Base-by-base conservation (phyloP, 2,329 filamentous ascomycete species). In the Fusarium falciforme region DNA sequence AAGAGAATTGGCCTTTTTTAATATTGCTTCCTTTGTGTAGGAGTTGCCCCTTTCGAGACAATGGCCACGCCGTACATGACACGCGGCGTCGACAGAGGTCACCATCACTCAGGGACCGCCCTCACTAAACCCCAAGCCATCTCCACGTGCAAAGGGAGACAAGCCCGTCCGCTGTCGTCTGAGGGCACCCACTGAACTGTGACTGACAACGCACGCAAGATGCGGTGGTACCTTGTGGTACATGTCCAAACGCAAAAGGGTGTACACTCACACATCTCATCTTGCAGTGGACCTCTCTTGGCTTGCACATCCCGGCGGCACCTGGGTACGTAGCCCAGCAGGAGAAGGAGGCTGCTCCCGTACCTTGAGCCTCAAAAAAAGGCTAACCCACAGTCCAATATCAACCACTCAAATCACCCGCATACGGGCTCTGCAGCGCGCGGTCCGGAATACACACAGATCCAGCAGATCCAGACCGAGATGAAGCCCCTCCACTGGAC, bases 261-360 rank as follows among this genome's bases (percentile, higher is more conserved):
- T 38, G 68, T 72, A 72, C 61, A 58, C 44, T 31, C 33, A 54
- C 64, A 61, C 59, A 75, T 74, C 65, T 74, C 66, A 74, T 74
- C 68, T 64, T 58, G 61, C 49, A 58, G 71, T 72, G 61, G 71
- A 61, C 55, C 68, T 69, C 71, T 71, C 64, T 38, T 66, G 61
- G 68, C 49, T 49, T 69, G 47, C 55, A 22, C 58, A 74, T 73
- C 66, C 71, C 67, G 42, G 61, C 59, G 20, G 29, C 52, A 69
- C 63, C 68, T 72, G 61, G 70, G 54, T 57, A 57, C 44, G 44
- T 49, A 27, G 49, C 31, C 44, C 22, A 49, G 44, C 44, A 57
- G 54, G 38, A 68, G 49, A 55, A 73, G 31, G 29, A 61, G 35
- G 61, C 71, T 63, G 61, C 29, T 70, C 61, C 58, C 68, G 49